These are phyloP conservation scores for Neofusicoccum ribis DNA, from an alignment of 2,329 filamentous ascomycete species.

Conservation along the genomic window DNA sequence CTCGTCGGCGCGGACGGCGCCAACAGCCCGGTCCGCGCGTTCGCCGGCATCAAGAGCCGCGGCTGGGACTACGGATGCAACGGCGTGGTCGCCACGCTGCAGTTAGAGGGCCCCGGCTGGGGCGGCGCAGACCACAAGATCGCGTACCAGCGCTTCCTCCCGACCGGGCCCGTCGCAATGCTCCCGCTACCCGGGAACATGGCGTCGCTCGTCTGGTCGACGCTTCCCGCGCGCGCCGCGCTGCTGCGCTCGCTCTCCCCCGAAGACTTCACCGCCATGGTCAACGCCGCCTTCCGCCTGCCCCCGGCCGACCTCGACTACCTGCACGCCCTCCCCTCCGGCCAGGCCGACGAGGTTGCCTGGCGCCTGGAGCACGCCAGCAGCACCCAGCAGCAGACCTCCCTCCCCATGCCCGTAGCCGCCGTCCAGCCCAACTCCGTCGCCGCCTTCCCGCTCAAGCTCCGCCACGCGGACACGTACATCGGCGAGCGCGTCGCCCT, in stretches of 20 bases:
- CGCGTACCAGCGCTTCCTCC: slow-evolving; percentile 93
- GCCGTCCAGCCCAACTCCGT: slow-evolving; percentile 76
- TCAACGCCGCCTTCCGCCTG: slow-evolving; percentile 91
- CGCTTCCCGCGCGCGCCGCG: slow-evolving; percentile 75
- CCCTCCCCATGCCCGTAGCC: slow-evolving; percentile 65
- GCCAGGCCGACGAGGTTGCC: slow-evolving; percentile 69
- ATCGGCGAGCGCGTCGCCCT: slow-evolving; percentile 86
- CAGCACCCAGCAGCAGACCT: slow-evolving; percentile 34
- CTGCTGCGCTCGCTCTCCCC: slow-evolving; percentile 73
- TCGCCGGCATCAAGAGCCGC: slow-evolving; percentile 79
- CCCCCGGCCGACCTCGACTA: slow-evolving; percentile 76
- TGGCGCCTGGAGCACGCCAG: slow-evolving; percentile 60
- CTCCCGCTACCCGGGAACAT: slow-evolving; percentile 82
- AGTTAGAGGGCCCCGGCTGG: slow-evolving; percentile 59
- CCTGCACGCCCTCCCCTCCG: slow-evolving; percentile 64
- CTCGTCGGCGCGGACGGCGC: slow-evolving; percentile 92
- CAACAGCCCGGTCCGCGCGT: slow-evolving; percentile 88
- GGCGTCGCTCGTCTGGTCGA: slow-evolving; percentile 92
- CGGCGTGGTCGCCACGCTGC: slow-evolving; percentile 86
- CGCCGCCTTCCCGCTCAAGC: slow-evolving; percentile 85
- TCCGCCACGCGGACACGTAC: slow-evolving; percentile 94
- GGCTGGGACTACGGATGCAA: slow-evolving; percentile 95
- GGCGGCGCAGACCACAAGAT: slow-evolving; percentile 57
- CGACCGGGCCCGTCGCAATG: slow-evolving; percentile 87
- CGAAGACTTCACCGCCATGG: slow-evolving; percentile 77